A percentile compares a stretch with the other conserved stretches of the same genome.
phyloP scores from a whole-genome alignment of 805 yeast genomes.

The Monosporozyma solicola region DNA sequence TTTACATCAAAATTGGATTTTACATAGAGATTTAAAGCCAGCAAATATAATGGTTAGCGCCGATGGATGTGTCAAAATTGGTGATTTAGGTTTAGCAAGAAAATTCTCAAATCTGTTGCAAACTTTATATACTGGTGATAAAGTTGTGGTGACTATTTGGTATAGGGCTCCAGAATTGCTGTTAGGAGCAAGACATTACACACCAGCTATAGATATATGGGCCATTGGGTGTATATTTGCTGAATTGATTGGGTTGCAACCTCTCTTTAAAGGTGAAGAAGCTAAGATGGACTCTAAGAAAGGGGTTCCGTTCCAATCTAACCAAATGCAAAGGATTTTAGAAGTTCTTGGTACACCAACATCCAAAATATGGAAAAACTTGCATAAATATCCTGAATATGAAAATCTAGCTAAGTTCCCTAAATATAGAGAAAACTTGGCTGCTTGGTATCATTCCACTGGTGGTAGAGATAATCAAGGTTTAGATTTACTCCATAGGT shows the following conservation, averaged over 20 bases:
- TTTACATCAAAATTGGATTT: constrained; percentile 90
- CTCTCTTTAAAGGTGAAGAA: constrained; percentile 96
- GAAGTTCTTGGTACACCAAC: constrained; percentile 93
- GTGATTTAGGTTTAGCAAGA: constrained; percentile 88
- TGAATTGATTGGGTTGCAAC: constrained; percentile 78
- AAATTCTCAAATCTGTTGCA: constrained; percentile 81
- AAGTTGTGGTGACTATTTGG: constrained; percentile 96
- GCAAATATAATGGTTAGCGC: constrained; percentile 95
- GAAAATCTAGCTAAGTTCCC: constrained; percentile 55
- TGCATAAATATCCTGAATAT: constrained; percentile 79
- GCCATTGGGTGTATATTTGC: constrained; percentile 94
- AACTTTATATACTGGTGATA: constrained; percentile 82
- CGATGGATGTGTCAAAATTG: constrained; percentile 87
- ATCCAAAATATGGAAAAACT: constrained; percentile 65
- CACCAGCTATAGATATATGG: constrained; percentile 91
- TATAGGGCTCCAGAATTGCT: constrained; percentile 88
- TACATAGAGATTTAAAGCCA: constrained; percentile 93
- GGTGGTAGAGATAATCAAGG: constrained; percentile 70
- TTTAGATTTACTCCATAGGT: constrained; percentile 48
- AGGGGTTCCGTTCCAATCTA: constrained; percentile 87
- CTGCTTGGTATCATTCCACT: constrained; percentile 77
- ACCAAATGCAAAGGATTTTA: constrained; percentile 81
- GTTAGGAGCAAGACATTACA: constrained; percentile 85
- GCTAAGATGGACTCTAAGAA: constrained; percentile 92
- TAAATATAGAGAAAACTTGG: constrained; percentile 44